phyloP scores from a whole-genome alignment of 305 asterid species.

The Nicotiana rustica region DNA sequence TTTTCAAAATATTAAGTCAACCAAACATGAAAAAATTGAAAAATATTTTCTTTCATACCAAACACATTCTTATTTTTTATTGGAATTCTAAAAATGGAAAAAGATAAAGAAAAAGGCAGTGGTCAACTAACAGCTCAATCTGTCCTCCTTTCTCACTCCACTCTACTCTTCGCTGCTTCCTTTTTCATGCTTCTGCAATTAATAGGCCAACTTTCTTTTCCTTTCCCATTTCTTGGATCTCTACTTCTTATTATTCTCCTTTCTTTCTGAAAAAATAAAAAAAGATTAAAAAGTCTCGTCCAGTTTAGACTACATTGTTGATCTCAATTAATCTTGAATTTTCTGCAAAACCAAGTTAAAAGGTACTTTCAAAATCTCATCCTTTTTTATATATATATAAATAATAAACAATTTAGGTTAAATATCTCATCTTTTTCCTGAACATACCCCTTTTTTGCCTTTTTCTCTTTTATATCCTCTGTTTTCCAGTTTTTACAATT shows the following conservation, averaged over 20 bases:
- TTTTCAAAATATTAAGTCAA: no score
- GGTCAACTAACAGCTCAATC: neutral
- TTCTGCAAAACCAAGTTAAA: neutral
- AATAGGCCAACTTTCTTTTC: neutral
- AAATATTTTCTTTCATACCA: no score
- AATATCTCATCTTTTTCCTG: constrained; percentile 17
- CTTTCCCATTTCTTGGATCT: neutral
- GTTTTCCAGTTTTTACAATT: neutral
- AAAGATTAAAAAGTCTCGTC: no score
- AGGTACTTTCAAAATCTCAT: neutral
- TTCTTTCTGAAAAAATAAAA: no score
- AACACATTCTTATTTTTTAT: no score
- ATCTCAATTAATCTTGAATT: constrained; percentile 3
- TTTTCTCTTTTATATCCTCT: neutral
- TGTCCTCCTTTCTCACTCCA: neutral
- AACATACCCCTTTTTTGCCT: neutral
- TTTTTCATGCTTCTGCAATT: neutral
- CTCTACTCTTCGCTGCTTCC: neutral
- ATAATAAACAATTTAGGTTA: neutral
- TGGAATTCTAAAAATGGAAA: no score
- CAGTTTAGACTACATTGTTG: neutral
- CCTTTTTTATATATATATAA: neutral
- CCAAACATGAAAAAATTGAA: no score
- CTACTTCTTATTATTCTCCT: neutral
- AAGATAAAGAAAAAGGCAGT: no score